phyloP scores from a whole-genome alignment of 2,329 filamentous ascomycete species.

The Cladosporium halotolerans region DNA sequence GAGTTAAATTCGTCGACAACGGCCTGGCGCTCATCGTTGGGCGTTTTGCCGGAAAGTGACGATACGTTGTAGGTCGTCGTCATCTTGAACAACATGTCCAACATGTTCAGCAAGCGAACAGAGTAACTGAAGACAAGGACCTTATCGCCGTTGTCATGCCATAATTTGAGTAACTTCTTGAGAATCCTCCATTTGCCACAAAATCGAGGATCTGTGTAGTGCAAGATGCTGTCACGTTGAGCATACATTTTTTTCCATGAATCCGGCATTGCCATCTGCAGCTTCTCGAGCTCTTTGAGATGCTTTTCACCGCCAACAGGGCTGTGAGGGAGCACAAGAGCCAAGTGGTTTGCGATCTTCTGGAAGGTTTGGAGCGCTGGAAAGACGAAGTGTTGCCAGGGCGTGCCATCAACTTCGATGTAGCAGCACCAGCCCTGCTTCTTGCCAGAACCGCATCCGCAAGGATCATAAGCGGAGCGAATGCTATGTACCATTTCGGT shows the following conservation, averaged over 20 bases:
- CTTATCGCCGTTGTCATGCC: slow-evolving; percentile 86
- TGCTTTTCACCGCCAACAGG: slow-evolving; percentile 66
- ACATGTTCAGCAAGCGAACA: slow-evolving; percentile 74
- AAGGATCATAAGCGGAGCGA: slow-evolving; percentile 59
- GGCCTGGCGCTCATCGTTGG: slow-evolving; percentile 69
- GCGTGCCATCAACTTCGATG: slow-evolving; percentile 38
- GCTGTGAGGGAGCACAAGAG: slow-evolving; percentile 67
- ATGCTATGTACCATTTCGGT: slow-evolving; percentile 66
- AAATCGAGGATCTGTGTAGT: slow-evolving; percentile 79
- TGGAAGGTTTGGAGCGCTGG: slow-evolving; percentile 76
- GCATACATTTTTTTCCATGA: slow-evolving; percentile 68
- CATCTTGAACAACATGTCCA: slow-evolving; percentile 77
- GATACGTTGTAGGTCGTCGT: slow-evolving; percentile 81
- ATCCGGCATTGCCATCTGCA: slow-evolving; percentile 69
- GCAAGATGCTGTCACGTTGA: slow-evolving; percentile 70
- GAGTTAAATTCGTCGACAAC: slow-evolving; percentile 89
- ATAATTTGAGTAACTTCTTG: slow-evolving; percentile 78
- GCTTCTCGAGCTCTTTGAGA: slow-evolving; percentile 65
- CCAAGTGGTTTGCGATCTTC: slow-evolving; percentile 89
- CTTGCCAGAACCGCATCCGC: slow-evolving; percentile 62
- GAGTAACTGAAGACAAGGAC: slow-evolving; percentile 93
- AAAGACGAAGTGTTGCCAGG: slow-evolving; percentile 75
- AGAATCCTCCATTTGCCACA: slow-evolving; percentile 97
- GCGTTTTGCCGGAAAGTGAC: slow-evolving; percentile 81
- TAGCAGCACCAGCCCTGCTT: slow-evolving; percentile 80